Conservation (phyloP, 2,329 filamentous ascomycete genomes). For the Zymoseptoria passerinii region DNA sequence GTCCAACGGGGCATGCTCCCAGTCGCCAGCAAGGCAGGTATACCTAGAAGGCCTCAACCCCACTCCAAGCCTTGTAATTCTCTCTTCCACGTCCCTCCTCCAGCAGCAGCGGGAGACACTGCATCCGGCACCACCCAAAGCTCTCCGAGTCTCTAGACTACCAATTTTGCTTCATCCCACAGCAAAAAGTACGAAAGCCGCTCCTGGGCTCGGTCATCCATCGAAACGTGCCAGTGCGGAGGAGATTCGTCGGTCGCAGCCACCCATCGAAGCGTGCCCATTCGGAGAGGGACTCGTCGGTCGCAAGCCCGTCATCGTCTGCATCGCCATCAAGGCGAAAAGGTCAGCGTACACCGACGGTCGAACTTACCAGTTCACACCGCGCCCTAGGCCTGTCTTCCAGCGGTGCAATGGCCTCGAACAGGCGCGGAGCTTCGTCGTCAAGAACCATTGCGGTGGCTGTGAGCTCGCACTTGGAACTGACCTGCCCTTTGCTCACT, state of each 20-base stretch:
- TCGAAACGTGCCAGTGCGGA: no score
- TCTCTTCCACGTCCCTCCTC: no score
- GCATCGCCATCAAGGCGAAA: background rate
- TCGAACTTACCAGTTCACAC: no score
- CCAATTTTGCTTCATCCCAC: background rate
- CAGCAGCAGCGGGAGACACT: background rate
- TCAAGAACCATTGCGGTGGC: background rate
- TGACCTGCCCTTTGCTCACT: background rate
- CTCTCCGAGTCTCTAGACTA: background rate
- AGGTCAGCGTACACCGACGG: background rate
- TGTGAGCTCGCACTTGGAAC: background rate
- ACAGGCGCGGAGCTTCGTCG: background rate
- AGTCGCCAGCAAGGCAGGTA: no score
- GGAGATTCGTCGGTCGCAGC: background rate
- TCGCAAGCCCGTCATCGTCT: background rate
- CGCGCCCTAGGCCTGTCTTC: no score
- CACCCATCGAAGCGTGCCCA: background rate
- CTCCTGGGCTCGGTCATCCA: no score
- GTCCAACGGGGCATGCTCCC: no score
- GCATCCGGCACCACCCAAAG: background rate
- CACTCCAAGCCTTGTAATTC: no score
- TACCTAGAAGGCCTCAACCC: no score
- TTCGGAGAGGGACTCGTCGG: background rate
- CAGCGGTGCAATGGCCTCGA: no score
- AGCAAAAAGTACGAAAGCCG: no score